phyloP scores from a whole-genome alignment of 2,329 filamentous ascomycete genomes.

The Furcasterigmium furcatum region DNA sequence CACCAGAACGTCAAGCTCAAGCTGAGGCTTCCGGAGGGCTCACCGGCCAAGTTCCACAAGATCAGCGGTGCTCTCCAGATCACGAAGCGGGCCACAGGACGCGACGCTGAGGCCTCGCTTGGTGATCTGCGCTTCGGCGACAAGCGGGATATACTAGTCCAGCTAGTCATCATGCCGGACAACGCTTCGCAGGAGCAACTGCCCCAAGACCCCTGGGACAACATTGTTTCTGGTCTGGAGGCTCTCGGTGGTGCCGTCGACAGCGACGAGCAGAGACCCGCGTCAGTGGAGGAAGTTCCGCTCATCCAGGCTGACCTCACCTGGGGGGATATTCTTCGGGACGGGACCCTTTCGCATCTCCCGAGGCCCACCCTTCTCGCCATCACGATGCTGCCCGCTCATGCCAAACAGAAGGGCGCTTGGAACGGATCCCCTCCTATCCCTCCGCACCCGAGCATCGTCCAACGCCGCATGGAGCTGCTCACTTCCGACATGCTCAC shows the following conservation, averaged over 20 bases:
- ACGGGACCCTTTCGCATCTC: conserved; percentile 81
- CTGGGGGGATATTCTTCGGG: conserved; percentile 89
- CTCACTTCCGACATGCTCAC: conserved; percentile 98
- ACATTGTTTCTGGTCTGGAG: conserved; percentile 91
- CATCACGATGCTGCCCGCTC: conserved; percentile 87
- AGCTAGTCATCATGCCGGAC: conserved; percentile 88
- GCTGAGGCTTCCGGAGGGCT: conserved; percentile 89
- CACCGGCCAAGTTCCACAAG: conserved; percentile 96
- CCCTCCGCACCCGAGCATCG: conserved; percentile 89
- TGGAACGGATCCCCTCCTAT: conserved; percentile 74
- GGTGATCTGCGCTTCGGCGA: conserved; percentile 94
- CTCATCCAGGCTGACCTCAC: conserved; percentile 91
- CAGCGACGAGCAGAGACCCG: conserved; percentile 75
- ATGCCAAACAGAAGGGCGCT: conserved; percentile 59
- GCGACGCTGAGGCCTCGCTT: conserved; percentile 87
- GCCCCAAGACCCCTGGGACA: conserved; percentile 95
- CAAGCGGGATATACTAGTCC: conserved; percentile 89
- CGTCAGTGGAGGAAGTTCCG: conserved; percentile 91
- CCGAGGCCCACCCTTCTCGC: conserved; percentile 87
- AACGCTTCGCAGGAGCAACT: conserved; percentile 77
- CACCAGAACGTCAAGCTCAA: conserved; percentile 98
- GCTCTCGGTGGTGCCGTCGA: conserved; percentile 86
- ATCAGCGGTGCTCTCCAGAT: conserved; percentile 95
- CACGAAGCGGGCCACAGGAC: conserved; percentile 90
- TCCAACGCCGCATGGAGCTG: conserved; percentile 95